phyloP scores from a whole-genome alignment of 2,329 filamentous ascomycete species.

The Dendryphion nanum region DNA sequence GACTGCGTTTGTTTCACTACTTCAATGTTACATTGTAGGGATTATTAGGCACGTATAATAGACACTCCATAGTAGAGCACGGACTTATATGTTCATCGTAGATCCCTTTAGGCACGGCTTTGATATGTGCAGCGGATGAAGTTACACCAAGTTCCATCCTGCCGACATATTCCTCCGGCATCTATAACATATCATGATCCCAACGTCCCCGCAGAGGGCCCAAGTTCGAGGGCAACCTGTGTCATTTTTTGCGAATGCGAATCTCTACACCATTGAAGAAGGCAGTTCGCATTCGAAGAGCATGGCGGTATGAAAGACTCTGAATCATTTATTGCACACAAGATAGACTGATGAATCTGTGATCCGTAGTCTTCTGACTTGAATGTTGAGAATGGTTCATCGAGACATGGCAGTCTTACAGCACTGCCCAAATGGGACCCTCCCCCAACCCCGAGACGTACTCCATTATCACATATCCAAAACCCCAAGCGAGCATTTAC shows the following conservation, averaged over 20 bases:
- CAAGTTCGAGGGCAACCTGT: slow-evolving; percentile 8
- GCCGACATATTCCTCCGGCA: slow-evolving; percentile 7
- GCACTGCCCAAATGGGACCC: slow-evolving; percentile 14
- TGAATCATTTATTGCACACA: neutral
- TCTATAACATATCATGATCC: slow-evolving; percentile 9
- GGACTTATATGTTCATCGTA: slow-evolving; percentile 6
- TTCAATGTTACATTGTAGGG: slow-evolving; percentile 1
- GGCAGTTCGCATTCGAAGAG: slow-evolving; percentile 1
- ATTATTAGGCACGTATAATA: slow-evolving; percentile 6
- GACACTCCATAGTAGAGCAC: slow-evolving; percentile 1
- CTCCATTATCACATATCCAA: slow-evolving; percentile 1
- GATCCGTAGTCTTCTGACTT: neutral
- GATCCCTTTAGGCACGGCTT: slow-evolving; percentile 4
- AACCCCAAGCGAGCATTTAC: slow-evolving; percentile 5
- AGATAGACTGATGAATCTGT: neutral
- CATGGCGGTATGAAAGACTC: slow-evolving; percentile 6
- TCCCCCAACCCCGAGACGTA: slow-evolving; percentile 3
- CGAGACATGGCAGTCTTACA: slow-evolving; percentile 9
- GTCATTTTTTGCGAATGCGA: slow-evolving; percentile 9
- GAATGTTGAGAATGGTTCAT: slow-evolving; percentile 3
- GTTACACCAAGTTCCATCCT: slow-evolving; percentile 6
- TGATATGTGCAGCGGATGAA: slow-evolving; percentile 5
- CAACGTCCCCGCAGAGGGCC: slow-evolving; percentile 1
- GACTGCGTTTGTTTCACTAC: neutral
- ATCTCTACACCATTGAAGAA: slow-evolving; percentile 8